These are phyloP conservation scores for Dipteronia dyeriana DNA, from an alignment of 345 rosid species.

Conservation along the genomic window DNA sequence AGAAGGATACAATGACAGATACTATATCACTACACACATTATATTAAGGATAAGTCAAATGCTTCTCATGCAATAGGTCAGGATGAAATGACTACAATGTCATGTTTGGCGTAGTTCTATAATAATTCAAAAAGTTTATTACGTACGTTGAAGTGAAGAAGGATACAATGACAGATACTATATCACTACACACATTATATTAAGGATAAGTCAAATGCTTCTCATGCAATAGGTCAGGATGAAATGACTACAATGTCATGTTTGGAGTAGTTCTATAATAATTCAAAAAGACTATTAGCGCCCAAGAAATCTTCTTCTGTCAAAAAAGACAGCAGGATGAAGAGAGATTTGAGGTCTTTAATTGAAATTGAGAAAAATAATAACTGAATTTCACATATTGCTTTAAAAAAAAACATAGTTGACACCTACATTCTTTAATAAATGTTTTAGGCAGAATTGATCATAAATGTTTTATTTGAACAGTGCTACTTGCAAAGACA, in stretches of 20 bases:
- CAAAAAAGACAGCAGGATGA: background rate
- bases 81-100: background rate
- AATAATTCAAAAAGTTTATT: background rate
- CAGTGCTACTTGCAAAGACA: too few relatives aligned
- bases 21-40: constrained; percentile 53
- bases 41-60: background rate
- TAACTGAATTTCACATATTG: background rate
- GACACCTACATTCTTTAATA: background rate
- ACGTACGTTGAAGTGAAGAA: constrained; percentile 71
- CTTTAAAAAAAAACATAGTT: too few relatives aligned
- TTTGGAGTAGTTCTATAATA: background rate
- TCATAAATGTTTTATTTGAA: background rate
- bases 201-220: background rate
- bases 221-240: background rate
- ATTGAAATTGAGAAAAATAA: background rate
- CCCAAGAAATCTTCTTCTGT: background rate
- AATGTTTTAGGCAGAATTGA: background rate
- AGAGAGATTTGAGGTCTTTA: background rate
- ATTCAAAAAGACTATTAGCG: background rate
- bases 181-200: constrained; percentile 43
- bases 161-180: constrained; percentile 65
- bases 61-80: background rate
- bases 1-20: constrained; percentile 67
- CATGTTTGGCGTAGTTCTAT: background rate
- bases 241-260: background rate